A percentile compares a stretch with the other conserved stretches of the same genome.
These are phyloP conservation scores for Centaurea solstitialis DNA, from an alignment of 129 eudicot genomes.

Conservation along the genomic window DNA sequence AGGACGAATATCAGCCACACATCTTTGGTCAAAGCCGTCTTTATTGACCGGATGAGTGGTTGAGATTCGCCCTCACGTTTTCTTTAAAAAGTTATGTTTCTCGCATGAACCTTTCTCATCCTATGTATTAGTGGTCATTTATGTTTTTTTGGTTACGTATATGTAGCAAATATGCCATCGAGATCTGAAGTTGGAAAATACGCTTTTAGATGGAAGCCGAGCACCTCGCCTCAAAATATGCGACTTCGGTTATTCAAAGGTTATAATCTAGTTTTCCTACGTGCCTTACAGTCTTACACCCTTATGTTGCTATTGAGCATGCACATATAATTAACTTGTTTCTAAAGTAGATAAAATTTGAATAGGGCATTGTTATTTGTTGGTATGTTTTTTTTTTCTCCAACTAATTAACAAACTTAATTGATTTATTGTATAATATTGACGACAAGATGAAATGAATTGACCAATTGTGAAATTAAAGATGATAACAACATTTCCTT, in stretches of 20 bases:
- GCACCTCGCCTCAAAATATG: constrained; percentile 91
- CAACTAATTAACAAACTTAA: not conserved
- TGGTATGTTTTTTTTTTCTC: not conserved
- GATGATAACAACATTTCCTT: not conserved
- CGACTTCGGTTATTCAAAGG: constrained; percentile 96
- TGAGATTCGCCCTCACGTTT: too few species aligned
- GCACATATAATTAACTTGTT: not conserved
- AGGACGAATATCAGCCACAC: too few species aligned
- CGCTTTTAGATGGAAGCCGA: constrained; percentile 81
- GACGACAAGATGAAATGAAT: not conserved
- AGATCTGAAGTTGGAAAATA: constrained; percentile 81
- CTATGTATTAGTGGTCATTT: too few species aligned
- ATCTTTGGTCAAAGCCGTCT: too few species aligned
- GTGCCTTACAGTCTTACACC: too few species aligned
- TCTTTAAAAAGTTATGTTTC: too few species aligned
- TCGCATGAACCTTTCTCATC: too few species aligned
- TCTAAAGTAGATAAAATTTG: not conserved
- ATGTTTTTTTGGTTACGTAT: not conserved
- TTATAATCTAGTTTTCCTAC: constrained; percentile 8
- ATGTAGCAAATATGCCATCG: constrained; percentile 95
- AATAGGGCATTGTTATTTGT: not conserved
- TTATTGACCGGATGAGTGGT: too few species aligned
- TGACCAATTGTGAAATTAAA: not conserved
- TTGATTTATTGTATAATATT: not conserved
- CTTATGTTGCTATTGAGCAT: not conserved